Base-by-base conservation (phyloP, 345 rosid genomes). In the Adansonia digitata region DNA sequence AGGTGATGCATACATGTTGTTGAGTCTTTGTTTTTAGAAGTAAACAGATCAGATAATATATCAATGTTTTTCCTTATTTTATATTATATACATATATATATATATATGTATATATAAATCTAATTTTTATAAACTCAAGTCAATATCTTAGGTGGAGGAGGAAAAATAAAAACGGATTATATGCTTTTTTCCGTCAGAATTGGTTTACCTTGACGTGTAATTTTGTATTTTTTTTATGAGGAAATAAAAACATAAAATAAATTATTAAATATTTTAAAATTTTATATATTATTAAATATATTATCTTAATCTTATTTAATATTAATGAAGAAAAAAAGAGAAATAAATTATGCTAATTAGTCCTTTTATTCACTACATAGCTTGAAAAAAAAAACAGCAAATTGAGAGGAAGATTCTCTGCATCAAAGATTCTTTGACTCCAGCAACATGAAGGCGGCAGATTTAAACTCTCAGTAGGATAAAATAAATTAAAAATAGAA, bases 161-260 rank as follows among this genome's bases (percentile, higher is more conserved):
- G n/a, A n/a, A n/a, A n/a, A n/a, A n/a, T n/a, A 17, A 48, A 48
- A 18, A 0, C 1, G 5, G 4, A 4, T 20, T 0, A 0, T 1
- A 1, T 48, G 1, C 17, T 48, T 48, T 48, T 52, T 6, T 1
- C 24, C 20, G 29, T 55, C 60, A 55, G 60, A 55, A 55, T 55
- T 22, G 5, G 15, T 55, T 55, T 22, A 1, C 4, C 3, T 31
- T 31, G 1, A 3, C 3, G 3, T 31, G 1, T 31, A 31, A 31
- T 31, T 31, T 31, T 31, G n/a, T n/a, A n/a, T 31, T 31, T 31
- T 1, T 31, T 31, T 31, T 31, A 31, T 3, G 34, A 1, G 34
- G 1, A 31, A 31, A 31, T 31, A 31, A 1, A 3, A 31, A 31
- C 3, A 31, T 3, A 3, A 31, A 1, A 31, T 31, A 31, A 31